Conservation (phyloP, 129 eudicot species). For the Saussurea involucrata region DNA sequence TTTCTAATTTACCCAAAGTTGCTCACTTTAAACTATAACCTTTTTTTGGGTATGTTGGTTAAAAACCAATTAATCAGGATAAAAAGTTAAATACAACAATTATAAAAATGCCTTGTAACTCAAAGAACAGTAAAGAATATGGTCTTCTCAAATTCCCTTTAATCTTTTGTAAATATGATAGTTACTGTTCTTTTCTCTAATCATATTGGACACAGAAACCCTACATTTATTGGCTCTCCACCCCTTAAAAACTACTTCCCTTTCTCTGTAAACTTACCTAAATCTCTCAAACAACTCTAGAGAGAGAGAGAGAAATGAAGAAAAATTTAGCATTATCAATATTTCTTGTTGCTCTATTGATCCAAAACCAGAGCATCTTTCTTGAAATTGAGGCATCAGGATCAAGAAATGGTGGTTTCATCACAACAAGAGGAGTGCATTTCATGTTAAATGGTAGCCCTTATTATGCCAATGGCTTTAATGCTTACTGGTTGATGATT, state of each 20-base stretch:
- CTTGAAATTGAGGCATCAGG: conserved; percentile 44
- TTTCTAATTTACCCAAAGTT: not conserved
- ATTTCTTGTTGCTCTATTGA: conserved; percentile 36
- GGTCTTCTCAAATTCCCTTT: not conserved
- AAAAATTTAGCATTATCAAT: conserved; percentile 29
- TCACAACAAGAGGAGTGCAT: conserved; percentile 72
- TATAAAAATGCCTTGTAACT: not conserved
- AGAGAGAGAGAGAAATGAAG: conserved; percentile 25
- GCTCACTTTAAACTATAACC: not conserved
- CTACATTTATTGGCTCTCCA: conserved; percentile 23
- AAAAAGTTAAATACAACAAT: not conserved
- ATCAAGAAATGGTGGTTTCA: conserved; percentile 50
- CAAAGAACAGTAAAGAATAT: not conserved
- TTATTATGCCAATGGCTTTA: conserved; percentile 88
- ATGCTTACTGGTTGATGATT: conserved; percentile 89
- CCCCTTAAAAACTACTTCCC: conserved; percentile 16
- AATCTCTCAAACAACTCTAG: conserved; percentile 10
- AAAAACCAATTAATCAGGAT: not conserved
- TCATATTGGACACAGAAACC: conserved; percentile 23
- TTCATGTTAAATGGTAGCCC: conserved; percentile 84
- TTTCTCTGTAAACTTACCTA: conserved; percentile 20
- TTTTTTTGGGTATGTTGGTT: not conserved
- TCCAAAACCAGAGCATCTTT: conserved; percentile 33
- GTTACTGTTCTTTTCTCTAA: conserved; percentile 13
- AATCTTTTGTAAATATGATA: not conserved